Base-by-base conservation (phyloP, 164 flowering plant species). In the Annona cherimola region DNA sequence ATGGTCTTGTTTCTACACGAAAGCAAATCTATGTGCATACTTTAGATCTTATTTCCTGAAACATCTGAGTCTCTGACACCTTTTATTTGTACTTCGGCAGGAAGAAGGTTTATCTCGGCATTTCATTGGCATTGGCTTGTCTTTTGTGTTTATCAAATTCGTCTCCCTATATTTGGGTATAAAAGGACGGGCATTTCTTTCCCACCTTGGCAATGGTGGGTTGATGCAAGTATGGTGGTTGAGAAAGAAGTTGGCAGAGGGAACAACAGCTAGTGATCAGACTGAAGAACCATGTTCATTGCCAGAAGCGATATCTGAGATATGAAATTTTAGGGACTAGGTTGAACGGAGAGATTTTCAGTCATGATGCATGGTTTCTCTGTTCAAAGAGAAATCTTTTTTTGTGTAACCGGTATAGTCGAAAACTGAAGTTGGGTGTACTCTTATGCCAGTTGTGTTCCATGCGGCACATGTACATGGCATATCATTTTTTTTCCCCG, bases 151-250 rank as follows among this genome's bases (percentile, higher is more conserved):
- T 41, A 70, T 86, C 2, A 89, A 86, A 82, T 63, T 79, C 12
- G 6, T 83, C 1, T 75, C 90, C 5, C 19, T 73, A 2, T 67
- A 46, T 71, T 61, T 82, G 60, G 42, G 78, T 0, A 0, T 77
- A 41, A 62, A 69, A 61, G 75, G 78, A 39, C 71, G 35, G 68
- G 68, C 80, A 7, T 84, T 87, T 72, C 79, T 86, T 18, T 73
- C 86, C 65, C 89, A 87, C 74, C 81, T 81, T 63, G 87, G 84
- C 61, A 89, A 90, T 76, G 93, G 93, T 35, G 96, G 88, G 42
- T 66, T 90, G 70, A 77, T 90, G 89, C 90, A 88, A 75, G 76
- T 80, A 68, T 74, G 87, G 68, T 86, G 91, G 91, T 76, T 79
- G 42, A 84, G 87, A 88, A 81, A 62, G 73, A 75, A 61, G 60